Evolutionary conservation across 306 rosid species (phyloP), one percentile per base, ranked within the genome.

Genomic region (Quercus variabilis): DNA sequence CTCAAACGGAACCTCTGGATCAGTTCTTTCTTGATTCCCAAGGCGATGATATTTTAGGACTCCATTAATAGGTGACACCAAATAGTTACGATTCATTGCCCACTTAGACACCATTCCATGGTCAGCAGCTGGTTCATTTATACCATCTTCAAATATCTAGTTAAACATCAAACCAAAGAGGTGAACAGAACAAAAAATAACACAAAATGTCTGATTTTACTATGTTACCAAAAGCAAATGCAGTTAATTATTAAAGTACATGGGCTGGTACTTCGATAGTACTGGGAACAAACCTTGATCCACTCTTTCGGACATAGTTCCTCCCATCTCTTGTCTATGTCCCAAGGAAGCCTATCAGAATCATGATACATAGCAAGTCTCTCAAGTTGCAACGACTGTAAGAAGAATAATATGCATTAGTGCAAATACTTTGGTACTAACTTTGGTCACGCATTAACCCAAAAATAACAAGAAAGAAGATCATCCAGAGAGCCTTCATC

Each of bases 91-190:
- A 82, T 90, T 86, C 82, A 76, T 62, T 83, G 96, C 97, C 99
- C 97, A 95, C 83, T 89, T 90, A 33, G 95, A 82, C 79, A 80
- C 82, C 67, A 73, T 55, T 78, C 81, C 85, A 73, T 73, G 69
- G 60, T 85, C 87, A 82, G 78, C 87, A 69, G 85, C 73, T 65
- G 94, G 90, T 87, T 89, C 92, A 14, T 86, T 90, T 80, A 95
- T 95, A 79, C 99, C 98, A 71, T 89, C 98, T 87, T 95, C 99
- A 91, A 95, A 95, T 74, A 95, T 86, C 99, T 95, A 80, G 87
- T 71, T 65, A 68, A 46, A 26, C 69, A 82, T 77, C 73, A 63
- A 74, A 73, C 30, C 58, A 79, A 80, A 71, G 21, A 41, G 49
- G 23, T 68, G 31, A 82, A 86, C 41, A 26, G 64, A 41, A 82